Evolutionary conservation across 257 asterid species (phyloP).

Genomic region (Ocimum tenuiflorum): DNA sequence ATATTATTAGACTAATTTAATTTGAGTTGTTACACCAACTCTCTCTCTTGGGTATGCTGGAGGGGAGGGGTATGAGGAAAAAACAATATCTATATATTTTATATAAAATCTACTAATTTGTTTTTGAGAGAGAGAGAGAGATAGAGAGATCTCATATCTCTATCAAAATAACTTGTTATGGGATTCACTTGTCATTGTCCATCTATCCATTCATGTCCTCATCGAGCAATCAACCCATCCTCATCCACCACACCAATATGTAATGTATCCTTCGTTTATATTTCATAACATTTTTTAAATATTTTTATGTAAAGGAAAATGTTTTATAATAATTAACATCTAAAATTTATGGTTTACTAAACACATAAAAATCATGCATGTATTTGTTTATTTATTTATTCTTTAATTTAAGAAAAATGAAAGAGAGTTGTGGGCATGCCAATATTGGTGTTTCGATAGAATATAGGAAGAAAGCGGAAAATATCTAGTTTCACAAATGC

Average conservation of each 20-base stretch:
- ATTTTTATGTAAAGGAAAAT: too few species aligned
- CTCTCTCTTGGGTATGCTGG: neutral
- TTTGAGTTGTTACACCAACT: neutral
- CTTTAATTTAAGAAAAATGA: too few species aligned
- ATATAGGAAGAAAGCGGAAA: neutral
- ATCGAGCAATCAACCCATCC: neutral
- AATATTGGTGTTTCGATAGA: neutral
- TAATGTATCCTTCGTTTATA: neutral
- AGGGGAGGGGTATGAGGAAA: neutral
- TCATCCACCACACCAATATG: neutral
- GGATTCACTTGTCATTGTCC: slow-evolving; percentile 23
- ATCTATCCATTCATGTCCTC: slow-evolving; percentile 6
- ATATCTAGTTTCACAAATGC: too few species aligned
- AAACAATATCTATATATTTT: too few species aligned
- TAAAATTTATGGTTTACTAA: too few species aligned
- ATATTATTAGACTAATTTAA: neutral
- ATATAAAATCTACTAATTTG: too few species aligned
- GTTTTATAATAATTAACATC: too few species aligned
- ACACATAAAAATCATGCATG: too few species aligned
- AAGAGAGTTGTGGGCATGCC: too few species aligned
- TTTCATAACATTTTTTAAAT: neutral
- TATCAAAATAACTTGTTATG: slow-evolving; percentile 4
- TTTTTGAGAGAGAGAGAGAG: neutral
- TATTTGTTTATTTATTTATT: too few species aligned
- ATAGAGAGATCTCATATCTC: neutral